Conservation (phyloP, 164 flowering plant genomes). For the Cinnamomum chago region DNA sequence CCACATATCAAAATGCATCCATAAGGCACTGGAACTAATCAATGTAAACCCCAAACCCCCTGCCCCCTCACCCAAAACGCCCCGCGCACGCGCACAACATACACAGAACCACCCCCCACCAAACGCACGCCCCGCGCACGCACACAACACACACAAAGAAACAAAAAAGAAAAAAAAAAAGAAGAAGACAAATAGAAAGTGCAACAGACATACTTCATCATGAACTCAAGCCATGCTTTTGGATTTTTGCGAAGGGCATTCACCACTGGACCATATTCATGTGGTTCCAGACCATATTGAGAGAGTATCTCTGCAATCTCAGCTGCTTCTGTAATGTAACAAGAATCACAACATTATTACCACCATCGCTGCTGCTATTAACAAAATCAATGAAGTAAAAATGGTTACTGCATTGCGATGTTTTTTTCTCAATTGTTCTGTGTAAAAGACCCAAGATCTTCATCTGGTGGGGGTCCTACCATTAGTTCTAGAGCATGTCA, state of each 20-base stretch:
- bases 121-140: too few relatives aligned
- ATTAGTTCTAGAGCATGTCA: too few relatives aligned
- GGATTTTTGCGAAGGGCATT: slow-evolving; percentile 71
- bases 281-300: slow-evolving; percentile 65
- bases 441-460: too few relatives aligned
- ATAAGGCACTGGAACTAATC: neutral
- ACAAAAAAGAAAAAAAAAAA: too few relatives aligned
- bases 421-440: too few relatives aligned
- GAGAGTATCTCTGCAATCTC: slow-evolving; percentile 75
- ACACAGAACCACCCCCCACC: too few relatives aligned
- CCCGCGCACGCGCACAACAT: too few relatives aligned
- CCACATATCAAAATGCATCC: neutral
- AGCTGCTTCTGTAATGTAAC: slow-evolving; percentile 61
- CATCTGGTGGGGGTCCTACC: too few relatives aligned
- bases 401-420: too few relatives aligned
- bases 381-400: neutral
- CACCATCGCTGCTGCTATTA: neutral
- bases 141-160: too few relatives aligned
- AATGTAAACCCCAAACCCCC: neutral
- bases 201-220: slow-evolving; percentile 70
- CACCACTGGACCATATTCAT: slow-evolving; percentile 71
- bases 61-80: too few relatives aligned
- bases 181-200: neutral
- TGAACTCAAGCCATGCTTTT: slow-evolving; percentile 85
- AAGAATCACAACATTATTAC: neutral